Base-by-base conservation (phyloP, 2,329 filamentous ascomycete species). In the Dactylellina haptotyla region DNA sequence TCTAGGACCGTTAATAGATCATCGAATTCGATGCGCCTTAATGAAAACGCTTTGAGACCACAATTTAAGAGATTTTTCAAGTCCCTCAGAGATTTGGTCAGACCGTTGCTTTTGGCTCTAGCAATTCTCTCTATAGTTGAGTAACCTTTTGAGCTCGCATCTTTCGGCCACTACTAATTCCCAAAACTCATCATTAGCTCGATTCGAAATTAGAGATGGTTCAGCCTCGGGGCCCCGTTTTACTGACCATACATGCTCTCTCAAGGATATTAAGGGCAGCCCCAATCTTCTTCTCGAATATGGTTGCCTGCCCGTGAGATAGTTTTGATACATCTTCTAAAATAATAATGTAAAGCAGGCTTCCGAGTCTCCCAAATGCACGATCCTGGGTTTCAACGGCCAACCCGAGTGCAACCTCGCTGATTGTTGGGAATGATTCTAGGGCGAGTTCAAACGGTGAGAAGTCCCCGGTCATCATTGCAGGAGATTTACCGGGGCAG, bases 231-330 rank as follows among this genome's bases (percentile, higher is more conserved):
- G 26, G 6, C 43, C n/a, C n/a, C n/a, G n/a, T n/a, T n/a, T n/a
- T n/a, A n/a, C 53, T 58, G 23, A 72, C 67, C 59, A 51, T 65
- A 25, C 67, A 72, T 2, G 67, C 67, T 37, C 39, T 72, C 25
- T 72, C 67, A 2, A 72, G 26, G 10, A 46, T 37, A 10, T 54
- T 26, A 4, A 72, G 26, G 12, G 53, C 48, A 0, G 37, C 53
- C 23, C 50, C 48, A 54, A 72, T 59, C 25, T 72, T 72, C 2
- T 5, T 30, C 37, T 72, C 59, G 39, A 46, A 65, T 14, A 43
- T 23, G 2, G 20, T 26, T 23, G 61, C 53, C 18, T 72, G 53
- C 51, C 54, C 25, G 23, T 43, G 28, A 8, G 67, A 65, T 18
- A 72, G 59, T 30, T 53, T 65, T 46, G 67, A 4, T 25, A 65